Evolutionary conservation across 139 green algal genomes (phyloP), one percentile per base, ranked within the genome.

Genomic region (Chlamydomonas urium): DNA sequence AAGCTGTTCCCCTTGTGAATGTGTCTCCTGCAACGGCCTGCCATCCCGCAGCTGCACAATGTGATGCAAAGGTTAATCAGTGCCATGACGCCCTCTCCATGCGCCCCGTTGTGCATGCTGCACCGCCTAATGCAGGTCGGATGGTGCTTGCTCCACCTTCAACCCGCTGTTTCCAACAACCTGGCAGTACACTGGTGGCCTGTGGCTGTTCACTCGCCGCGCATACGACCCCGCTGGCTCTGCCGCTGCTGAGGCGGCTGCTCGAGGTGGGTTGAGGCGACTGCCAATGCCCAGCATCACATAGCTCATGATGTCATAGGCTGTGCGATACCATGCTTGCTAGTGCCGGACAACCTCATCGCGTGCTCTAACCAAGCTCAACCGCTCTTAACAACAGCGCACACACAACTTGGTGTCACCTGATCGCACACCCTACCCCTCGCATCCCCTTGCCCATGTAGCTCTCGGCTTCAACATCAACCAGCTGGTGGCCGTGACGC

Each of bases 201-300:
- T 79, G 29, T 79, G 73, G 73, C 33, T 79, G 8, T 74, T 79
- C 36, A 61, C 65, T 24, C 63, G 73, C 0, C 68, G 56, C 19
- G 63, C 48, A 29, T 33, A 73, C 33, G 65, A 79, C 50, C 65
- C 73, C 3, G 33, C 34, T 2, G 47, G 26, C 50, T 69, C 73
- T 0, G 60, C 37, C 47, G 34, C 31, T 24, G 42, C 42, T 24
- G 42, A 50, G 14, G 8, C 42, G 8, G 42, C 42, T 14, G 42
- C 42, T 24, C 8, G 14, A 50, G 42, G 42, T 50, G 10, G n/a
- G n/a, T n/a, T n/a, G n/a, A 50, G 42, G 14, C 8, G 42, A 14
- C 8, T 50, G 14, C 8, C 42, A 50, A 50, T 8, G 14, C 8
- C 42, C 14, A 14, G 42, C 10, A 50, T 8, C 8, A 24, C 42